Conservation (phyloP, 768 basidiomycete genomes). For the Hirschioporus abietinus region DNA sequence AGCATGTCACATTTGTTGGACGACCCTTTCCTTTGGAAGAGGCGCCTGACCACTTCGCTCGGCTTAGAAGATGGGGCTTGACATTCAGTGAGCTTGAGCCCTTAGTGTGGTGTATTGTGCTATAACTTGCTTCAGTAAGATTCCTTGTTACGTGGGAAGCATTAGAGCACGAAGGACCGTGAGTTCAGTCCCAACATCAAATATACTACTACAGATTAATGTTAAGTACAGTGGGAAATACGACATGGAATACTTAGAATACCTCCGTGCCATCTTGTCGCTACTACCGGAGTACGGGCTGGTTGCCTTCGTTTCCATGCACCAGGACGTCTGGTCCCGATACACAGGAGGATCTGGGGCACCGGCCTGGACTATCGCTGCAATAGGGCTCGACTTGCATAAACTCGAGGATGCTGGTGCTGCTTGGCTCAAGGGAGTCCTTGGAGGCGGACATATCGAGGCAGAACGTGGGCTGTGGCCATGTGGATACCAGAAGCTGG, state of each 20-base stretch:
- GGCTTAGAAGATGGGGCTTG: slow-evolving; percentile 82
- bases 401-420: slow-evolving; percentile 78
- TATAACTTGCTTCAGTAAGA: slow-evolving; percentile 47
- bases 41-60: slow-evolving; percentile 76
- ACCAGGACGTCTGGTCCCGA: slow-evolving; percentile 96
- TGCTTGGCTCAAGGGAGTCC: slow-evolving; percentile 81
- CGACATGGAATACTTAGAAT: slow-evolving; percentile 77
- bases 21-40: slow-evolving; percentile 89
- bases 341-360: slow-evolving; percentile 95
- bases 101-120: not conserved
- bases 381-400: slow-evolving; percentile 78
- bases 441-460: slow-evolving; percentile 68
- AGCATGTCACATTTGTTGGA: slow-evolving; percentile 77
- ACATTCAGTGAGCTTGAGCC: slow-evolving; percentile 64
- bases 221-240: slow-evolving; percentile 60
- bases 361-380: slow-evolving; percentile 90
- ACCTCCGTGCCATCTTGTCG: slow-evolving; percentile 64
- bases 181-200: slow-evolving; percentile 28
- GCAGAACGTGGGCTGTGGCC: slow-evolving; percentile 87
- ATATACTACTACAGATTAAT: not conserved
- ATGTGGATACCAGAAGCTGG: slow-evolving; percentile 88
- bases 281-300: slow-evolving; percentile 70
- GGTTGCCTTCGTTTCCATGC: slow-evolving; percentile 70
- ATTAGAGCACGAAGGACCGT: slow-evolving; percentile 91
- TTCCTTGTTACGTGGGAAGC: slow-evolving; percentile 98